These are phyloP conservation scores for Chlamydomonas asymmetrica DNA, from an alignment of 139 green algal species.

Conservation along the genomic window DNA sequence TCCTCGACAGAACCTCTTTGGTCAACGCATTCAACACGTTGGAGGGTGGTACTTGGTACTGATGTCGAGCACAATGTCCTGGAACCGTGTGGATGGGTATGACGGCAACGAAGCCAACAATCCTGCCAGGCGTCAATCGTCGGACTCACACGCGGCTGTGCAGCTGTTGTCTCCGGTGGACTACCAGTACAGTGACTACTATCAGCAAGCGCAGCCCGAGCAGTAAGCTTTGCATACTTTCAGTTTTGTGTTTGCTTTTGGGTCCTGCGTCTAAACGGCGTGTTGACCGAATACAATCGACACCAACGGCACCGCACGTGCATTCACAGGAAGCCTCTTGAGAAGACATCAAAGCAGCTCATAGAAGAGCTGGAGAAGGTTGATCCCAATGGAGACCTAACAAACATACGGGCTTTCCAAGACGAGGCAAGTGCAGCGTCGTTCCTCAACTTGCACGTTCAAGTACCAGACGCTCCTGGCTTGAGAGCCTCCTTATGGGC, in stretches of 20 bases:
- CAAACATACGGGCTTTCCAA: neutral
- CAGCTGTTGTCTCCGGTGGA: conserved; percentile 6
- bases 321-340: too few species aligned
- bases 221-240: neutral
- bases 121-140: neutral
- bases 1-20: too few species aligned
- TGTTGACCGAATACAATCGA: too few species aligned
- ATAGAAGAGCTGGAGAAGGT: conserved; percentile 14
- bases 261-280: neutral
- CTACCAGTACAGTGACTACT: conserved; percentile 24
- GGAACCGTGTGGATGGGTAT: conserved; percentile 25
- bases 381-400: neutral
- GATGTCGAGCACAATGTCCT: conserved; percentile 34
- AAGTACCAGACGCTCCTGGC: neutral
- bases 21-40: too few species aligned
- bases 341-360: neutral
- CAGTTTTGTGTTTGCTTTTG: neutral
- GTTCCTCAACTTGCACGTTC: too few species aligned
- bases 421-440: too few species aligned
- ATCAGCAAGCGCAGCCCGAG: neutral
- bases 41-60: too few species aligned
- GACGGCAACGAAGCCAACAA: conserved; percentile 8
- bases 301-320: too few species aligned
- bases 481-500: too few species aligned
- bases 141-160: too few species aligned